Evolutionary conservation across 1,284 basidiomycete genomes (phyloP).

Genomic region (Lignosus rhinocerotis): DNA sequence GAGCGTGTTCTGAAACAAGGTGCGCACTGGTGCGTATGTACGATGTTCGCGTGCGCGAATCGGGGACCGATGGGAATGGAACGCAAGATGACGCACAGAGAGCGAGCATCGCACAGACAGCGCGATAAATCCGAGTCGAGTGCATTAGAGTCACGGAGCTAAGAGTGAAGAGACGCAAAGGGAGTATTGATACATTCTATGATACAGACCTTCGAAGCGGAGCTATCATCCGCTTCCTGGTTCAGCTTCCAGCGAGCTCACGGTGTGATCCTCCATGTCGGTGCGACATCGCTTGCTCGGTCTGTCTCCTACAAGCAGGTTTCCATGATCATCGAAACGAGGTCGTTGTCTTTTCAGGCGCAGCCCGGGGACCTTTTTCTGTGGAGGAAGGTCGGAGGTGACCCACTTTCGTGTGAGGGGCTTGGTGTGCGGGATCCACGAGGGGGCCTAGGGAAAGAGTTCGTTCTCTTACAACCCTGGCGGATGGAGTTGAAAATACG

Average conservation of each 20-base stretch:
- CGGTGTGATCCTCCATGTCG: neutral
- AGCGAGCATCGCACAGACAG: neutral
- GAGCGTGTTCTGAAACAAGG: neutral
- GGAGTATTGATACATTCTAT: neutral
- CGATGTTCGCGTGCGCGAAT: too few species aligned
- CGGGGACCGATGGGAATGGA: neutral
- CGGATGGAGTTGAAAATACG: neutral
- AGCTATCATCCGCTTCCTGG: neutral
- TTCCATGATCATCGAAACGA: constrained; percentile 4
- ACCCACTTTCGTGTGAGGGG: neutral
- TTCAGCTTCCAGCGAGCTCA: neutral
- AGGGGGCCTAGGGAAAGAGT: constrained; percentile 5
- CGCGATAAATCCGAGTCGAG: neutral
- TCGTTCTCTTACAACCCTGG: neutral
- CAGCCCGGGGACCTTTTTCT: constrained; percentile 10
- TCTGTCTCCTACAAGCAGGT: neutral
- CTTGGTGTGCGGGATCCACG: neutral
- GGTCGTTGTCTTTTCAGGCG: constrained; percentile 2
- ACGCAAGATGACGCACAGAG: neutral
- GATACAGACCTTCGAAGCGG: neutral
- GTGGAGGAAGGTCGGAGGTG: neutral
- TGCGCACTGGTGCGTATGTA: neutral
- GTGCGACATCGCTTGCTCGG: constrained; percentile 13
- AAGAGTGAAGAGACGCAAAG: neutral
- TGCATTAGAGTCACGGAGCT: neutral